These are phyloP conservation scores for Pythium insidiosum DNA, from an alignment of 352 stramenopile genomes.

Conservation along the genomic window DNA sequence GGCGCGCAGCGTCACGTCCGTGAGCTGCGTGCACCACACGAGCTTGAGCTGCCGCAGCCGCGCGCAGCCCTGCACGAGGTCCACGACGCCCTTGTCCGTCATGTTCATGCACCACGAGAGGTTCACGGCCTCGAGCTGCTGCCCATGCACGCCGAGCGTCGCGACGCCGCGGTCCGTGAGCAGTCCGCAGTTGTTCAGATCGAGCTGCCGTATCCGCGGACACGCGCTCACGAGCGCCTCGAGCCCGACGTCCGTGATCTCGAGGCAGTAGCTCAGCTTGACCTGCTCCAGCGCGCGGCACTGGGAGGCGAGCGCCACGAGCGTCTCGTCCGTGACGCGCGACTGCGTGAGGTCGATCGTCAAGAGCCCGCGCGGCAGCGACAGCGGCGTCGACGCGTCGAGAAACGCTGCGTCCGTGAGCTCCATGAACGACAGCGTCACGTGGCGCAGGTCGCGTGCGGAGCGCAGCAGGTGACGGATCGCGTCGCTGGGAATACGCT, in stretches of 20 bases:
- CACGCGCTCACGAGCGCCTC: constrained; percentile 54
- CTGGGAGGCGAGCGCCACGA: constrained; percentile 52
- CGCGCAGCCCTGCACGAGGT: constrained; percentile 54
- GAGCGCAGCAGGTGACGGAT: constrained; percentile 61
- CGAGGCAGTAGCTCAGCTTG: constrained; percentile 65
- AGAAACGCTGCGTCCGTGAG: constrained; percentile 58
- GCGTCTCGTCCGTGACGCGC: constrained; percentile 54
- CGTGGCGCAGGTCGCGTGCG: constrained; percentile 39
- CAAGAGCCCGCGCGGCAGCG: constrained; percentile 30
- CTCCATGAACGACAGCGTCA: constrained; percentile 84
- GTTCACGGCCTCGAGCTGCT: constrained; percentile 58
- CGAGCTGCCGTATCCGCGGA: constrained; percentile 34
- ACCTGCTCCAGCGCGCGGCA: constrained; percentile 59
- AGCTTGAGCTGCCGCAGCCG: constrained; percentile 54
- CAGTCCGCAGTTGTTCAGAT: constrained; percentile 78
- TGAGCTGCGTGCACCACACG: constrained; percentile 83
- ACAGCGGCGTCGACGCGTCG: constrained; percentile 1
- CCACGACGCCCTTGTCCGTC: constrained; percentile 74
- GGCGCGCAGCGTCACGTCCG: constrained; percentile 33
- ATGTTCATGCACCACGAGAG: constrained; percentile 88
- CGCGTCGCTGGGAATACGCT: constrained; percentile 72
- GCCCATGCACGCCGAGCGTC: constrained; percentile 37
- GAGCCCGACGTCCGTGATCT: constrained; percentile 73
- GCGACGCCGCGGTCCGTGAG: constrained; percentile 66
- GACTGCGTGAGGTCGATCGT: constrained; percentile 69